phyloP scores from a whole-genome alignment of 2,329 filamentous ascomycete genomes.

The Epichloe scottii region DNA sequence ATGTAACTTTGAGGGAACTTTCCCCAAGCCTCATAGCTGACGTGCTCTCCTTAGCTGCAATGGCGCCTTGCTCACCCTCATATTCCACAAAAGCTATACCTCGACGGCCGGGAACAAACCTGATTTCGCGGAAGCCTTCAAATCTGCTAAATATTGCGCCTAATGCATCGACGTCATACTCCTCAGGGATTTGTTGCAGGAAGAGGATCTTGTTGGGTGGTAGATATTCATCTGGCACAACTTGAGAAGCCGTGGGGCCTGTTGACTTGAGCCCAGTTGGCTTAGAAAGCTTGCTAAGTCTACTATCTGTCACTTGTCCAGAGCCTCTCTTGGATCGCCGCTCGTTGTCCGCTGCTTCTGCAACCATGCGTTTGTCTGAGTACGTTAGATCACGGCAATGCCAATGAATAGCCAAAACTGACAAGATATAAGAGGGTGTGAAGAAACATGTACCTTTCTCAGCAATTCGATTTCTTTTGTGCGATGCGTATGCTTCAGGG shows the following conservation, averaged over 20 bases:
- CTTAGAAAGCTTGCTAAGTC: conserved; percentile 54
- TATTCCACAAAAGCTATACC: conserved; percentile 97
- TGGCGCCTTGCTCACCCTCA: conserved; percentile 77
- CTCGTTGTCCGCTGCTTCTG: conserved; percentile 66
- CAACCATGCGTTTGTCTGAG: conserved; percentile 63
- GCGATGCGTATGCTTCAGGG: conserved; percentile 70
- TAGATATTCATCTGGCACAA: conserved; percentile 94
- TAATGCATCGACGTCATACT: conserved; percentile 70
- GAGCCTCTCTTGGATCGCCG: conserved; percentile 57
- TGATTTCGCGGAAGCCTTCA: conserved; percentile 87
- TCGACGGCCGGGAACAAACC: conserved; percentile 71
- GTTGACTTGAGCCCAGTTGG: conserved; percentile 60
- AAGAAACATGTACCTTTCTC: conserved; percentile 62
- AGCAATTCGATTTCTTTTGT: conserved; percentile 72
- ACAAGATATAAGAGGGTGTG: neutral
- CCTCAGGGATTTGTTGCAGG: conserved; percentile 81
- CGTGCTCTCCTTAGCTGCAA: conserved; percentile 86
- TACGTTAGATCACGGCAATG: neutral
- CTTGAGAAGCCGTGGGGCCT: conserved; percentile 50
- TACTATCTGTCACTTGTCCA: conserved; percentile 33
- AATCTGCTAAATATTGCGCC: conserved; percentile 75
- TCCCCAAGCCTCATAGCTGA: conserved; percentile 68
- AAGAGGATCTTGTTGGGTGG: conserved; percentile 96
- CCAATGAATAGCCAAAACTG: neutral
- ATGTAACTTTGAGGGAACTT: conserved; percentile 85